Evolutionary conservation across 306 rosid genomes (phyloP).

Genomic region (Spatholobus suberectus): DNA sequence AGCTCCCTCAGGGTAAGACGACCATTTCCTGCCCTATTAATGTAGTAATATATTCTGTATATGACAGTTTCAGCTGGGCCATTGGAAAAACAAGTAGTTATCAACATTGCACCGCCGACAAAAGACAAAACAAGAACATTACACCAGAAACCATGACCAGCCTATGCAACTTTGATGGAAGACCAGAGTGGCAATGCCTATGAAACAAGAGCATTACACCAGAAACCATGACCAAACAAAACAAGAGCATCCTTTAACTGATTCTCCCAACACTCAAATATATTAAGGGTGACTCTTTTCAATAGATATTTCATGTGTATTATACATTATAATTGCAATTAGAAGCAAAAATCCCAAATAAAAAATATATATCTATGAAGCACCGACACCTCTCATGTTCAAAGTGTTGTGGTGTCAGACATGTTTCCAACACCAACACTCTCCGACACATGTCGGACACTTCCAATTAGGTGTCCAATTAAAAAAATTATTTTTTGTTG

Average conservation of each 20-base stretch:
- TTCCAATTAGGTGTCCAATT: no score
- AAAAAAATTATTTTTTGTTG: no score
- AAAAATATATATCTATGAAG: no score
- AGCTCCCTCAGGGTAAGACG: conserved; percentile 93
- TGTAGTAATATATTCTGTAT: conserved; percentile 96
- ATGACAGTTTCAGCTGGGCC: conserved; percentile 98
- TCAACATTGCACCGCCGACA: conserved; percentile 24
- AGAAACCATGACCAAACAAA: conserved; percentile 35
- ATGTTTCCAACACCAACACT: no score
- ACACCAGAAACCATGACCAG: conserved; percentile 32
- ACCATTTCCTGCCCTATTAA: conserved; percentile 92
- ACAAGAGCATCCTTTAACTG: conserved; percentile 8
- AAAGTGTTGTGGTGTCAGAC: no score
- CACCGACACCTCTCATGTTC: no score
- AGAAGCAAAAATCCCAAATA: not conserved
- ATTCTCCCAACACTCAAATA: conserved; percentile 5
- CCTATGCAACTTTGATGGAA: conserved; percentile 20
- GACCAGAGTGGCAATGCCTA: no score
- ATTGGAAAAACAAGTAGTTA: conserved; percentile 53
- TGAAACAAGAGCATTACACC: conserved; percentile 25
- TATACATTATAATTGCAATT: not conserved
- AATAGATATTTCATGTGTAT: not conserved
- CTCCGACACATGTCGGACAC: no score
- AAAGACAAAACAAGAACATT: conserved; percentile 17
- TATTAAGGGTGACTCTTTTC: not conserved